These are phyloP conservation scores for Penicillium sp. DNA, from an alignment of 2,329 filamentous ascomycete species.

Conservation along the genomic window DNA sequence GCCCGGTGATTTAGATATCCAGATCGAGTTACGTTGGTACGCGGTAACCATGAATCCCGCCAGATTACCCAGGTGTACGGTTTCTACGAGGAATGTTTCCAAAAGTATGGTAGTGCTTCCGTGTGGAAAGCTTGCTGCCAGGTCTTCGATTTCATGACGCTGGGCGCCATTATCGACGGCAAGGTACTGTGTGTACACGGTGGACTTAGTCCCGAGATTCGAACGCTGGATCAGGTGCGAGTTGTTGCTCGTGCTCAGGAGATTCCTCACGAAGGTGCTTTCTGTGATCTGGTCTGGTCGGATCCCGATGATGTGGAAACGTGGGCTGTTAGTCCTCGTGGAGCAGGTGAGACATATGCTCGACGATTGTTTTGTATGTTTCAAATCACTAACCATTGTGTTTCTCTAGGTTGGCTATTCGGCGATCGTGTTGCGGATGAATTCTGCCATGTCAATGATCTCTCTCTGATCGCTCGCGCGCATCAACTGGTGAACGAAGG, in stretches of 20 bases:
- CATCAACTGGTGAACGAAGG: slow-evolving; percentile 79
- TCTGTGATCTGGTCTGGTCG: slow-evolving; percentile 78
- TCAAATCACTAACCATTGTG: neutral
- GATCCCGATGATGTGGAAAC: slow-evolving; percentile 75
- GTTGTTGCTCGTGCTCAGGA: slow-evolving; percentile 76
- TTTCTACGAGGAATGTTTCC: slow-evolving; percentile 78
- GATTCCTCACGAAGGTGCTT: slow-evolving; percentile 77
- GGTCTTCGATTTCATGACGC: slow-evolving; percentile 77
- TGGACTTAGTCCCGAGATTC: slow-evolving; percentile 73
- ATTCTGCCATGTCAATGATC: slow-evolving; percentile 77
- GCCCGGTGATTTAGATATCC: slow-evolving; percentile 61
- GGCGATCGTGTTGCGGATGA: slow-evolving; percentile 75
- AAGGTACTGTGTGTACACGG: slow-evolving; percentile 76
- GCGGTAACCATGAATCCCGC: slow-evolving; percentile 76
- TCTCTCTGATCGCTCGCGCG: slow-evolving; percentile 73
- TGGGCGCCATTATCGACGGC: slow-evolving; percentile 75
- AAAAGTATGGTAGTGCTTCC: slow-evolving; percentile 77
- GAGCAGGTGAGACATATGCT: slow-evolving; percentile 57
- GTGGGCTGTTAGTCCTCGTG: slow-evolving; percentile 72
- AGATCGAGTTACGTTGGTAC: slow-evolving; percentile 73
- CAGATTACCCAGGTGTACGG: slow-evolving; percentile 81
- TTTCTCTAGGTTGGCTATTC: slow-evolving; percentile 61
- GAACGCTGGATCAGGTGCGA: slow-evolving; percentile 76
- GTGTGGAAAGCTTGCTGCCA: slow-evolving; percentile 82
- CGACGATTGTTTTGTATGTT: neutral